Evolutionary conservation across 1,284 basidiomycete genomes (phyloP).

Genomic region (Malassezia pachydermatis): DNA sequence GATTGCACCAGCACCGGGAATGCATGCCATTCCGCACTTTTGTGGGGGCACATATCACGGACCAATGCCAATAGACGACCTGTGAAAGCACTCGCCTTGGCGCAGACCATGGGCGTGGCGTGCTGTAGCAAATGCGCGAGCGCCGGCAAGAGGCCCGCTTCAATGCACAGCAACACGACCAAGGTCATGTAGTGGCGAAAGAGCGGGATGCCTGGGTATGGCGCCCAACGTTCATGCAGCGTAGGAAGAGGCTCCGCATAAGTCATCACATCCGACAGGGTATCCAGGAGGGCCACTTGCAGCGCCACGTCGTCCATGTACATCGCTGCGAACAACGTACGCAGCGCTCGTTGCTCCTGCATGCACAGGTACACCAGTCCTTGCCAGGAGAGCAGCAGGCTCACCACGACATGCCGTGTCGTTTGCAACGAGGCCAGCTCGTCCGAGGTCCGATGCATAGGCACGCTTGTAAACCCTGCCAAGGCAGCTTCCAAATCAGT

Average conservation of each 20-base stretch:
- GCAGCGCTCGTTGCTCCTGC: slow-evolving; percentile 73
- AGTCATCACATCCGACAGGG: not conserved
- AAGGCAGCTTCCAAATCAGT: slow-evolving; percentile 64
- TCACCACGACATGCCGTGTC: slow-evolving; percentile 64
- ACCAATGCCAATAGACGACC: slow-evolving; percentile 80
- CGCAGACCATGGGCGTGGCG: slow-evolving; percentile 18
- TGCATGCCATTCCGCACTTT: slow-evolving; percentile 71
- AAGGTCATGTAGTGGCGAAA: slow-evolving; percentile 70
- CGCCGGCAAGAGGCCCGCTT: slow-evolving; percentile 60
- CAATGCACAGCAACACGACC: slow-evolving; percentile 73
- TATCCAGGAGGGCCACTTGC: slow-evolving; percentile 80
- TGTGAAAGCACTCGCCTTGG: slow-evolving; percentile 71
- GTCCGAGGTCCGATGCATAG: slow-evolving; percentile 48
- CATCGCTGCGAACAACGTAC: slow-evolving; percentile 71
- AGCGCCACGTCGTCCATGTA: slow-evolving; percentile 69
- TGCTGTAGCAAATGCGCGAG: slow-evolving; percentile 37
- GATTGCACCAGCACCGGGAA: slow-evolving; percentile 75
- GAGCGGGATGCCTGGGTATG: not conserved
- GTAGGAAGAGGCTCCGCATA: not conserved
- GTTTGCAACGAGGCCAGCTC: slow-evolving; percentile 60
- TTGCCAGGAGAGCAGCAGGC: slow-evolving; percentile 79
- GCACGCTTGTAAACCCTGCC: slow-evolving; percentile 19
- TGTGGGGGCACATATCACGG: slow-evolving; percentile 72
- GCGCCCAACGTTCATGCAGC: not conserved
- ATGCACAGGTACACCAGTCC: slow-evolving; percentile 90